phyloP scores from a whole-genome alignment of 2,329 filamentous ascomycete species.

The Neonectria neomacrospora region DNA sequence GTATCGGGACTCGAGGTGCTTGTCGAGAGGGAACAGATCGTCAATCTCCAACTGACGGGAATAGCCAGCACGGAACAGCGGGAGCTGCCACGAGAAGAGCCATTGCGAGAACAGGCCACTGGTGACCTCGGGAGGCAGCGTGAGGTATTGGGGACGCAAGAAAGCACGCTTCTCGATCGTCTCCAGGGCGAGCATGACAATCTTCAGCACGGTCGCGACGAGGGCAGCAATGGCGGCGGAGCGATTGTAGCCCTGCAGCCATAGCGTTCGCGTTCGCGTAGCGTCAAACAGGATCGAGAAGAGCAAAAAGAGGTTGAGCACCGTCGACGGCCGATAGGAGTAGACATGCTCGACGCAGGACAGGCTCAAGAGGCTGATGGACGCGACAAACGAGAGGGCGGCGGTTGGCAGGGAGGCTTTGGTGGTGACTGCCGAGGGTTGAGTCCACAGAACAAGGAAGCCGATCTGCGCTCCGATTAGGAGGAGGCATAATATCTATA shows the following conservation, averaged over 20 bases:
- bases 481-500: slow-evolving; percentile 17
- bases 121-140: slow-evolving; percentile 21
- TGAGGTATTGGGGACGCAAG: slow-evolving; percentile 24
- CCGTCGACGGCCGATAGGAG: slow-evolving; percentile 34
- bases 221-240: slow-evolving; percentile 19
- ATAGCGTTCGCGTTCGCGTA: slow-evolving; percentile 29
- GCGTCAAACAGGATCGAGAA: slow-evolving; percentile 32
- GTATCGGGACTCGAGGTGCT: slow-evolving; percentile 31
- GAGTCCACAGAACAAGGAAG: slow-evolving; percentile 28
- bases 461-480: slow-evolving; percentile 27
- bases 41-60: slow-evolving; percentile 25
- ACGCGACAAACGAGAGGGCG: background rate
- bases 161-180: slow-evolving; percentile 28
- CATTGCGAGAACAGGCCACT: slow-evolving; percentile 29
- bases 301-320: slow-evolving; percentile 31
- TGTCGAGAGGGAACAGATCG: slow-evolving; percentile 25
- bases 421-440: slow-evolving; percentile 16
- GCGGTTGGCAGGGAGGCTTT: slow-evolving; percentile 25
- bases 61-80: slow-evolving; percentile 31
- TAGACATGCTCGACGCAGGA: slow-evolving; percentile 37
- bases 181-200: slow-evolving; percentile 22
- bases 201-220: slow-evolving; percentile 27
- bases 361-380: slow-evolving; percentile 2
- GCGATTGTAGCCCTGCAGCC: slow-evolving; percentile 31
- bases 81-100: slow-evolving; percentile 35